Percentiles rank a stretch among this genome's conserved stretches.
phyloP scores from a whole-genome alignment of 2,329 filamentous ascomycete species.

The Septoria linicola region DNA sequence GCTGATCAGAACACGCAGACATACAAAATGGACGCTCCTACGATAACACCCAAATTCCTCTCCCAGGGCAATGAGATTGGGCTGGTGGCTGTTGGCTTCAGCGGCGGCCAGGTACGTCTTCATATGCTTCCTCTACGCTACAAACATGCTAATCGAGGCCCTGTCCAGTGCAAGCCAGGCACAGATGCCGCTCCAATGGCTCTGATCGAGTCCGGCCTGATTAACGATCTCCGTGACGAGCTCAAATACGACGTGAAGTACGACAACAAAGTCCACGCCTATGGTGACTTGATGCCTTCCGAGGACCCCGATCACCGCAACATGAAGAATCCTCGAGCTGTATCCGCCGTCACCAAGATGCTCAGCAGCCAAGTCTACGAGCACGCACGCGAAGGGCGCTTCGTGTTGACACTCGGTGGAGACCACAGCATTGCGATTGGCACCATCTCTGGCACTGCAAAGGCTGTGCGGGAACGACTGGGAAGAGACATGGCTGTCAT shows the following conservation, averaged over 20 bases:
- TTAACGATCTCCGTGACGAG: conserved; percentile 78
- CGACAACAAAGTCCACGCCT: conserved; percentile 78
- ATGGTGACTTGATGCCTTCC: conserved; percentile 69
- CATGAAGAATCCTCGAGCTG: conserved; percentile 91
- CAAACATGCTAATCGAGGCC: conserved; percentile 13
- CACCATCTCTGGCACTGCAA: conserved; percentile 81
- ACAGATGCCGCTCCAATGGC: conserved; percentile 89
- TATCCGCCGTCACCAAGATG: conserved; percentile 77
- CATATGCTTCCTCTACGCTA: not conserved
- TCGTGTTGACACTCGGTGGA: conserved; percentile 89
- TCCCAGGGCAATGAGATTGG: conserved; percentile 76
- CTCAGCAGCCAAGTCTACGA: conserved; percentile 83
- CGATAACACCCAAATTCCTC: conserved; percentile 72
- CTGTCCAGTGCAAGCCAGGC: conserved; percentile 75
- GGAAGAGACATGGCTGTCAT: conserved; percentile 86
- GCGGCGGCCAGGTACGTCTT: conserved; percentile 77
- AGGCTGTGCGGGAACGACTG: conserved; percentile 79
- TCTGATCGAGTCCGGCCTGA: conserved; percentile 82
- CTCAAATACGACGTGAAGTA: conserved; percentile 86
- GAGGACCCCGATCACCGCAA: conserved; percentile 75
- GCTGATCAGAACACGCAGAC: not conserved
- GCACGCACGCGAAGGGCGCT: conserved; percentile 77
- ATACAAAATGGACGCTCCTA: conserved; percentile 50
- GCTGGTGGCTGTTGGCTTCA: conserved; percentile 93
- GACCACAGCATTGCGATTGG: conserved; percentile 97